phyloP scores from a whole-genome alignment of 768 basidiomycete species.

The Agaricus bisporus region DNA sequence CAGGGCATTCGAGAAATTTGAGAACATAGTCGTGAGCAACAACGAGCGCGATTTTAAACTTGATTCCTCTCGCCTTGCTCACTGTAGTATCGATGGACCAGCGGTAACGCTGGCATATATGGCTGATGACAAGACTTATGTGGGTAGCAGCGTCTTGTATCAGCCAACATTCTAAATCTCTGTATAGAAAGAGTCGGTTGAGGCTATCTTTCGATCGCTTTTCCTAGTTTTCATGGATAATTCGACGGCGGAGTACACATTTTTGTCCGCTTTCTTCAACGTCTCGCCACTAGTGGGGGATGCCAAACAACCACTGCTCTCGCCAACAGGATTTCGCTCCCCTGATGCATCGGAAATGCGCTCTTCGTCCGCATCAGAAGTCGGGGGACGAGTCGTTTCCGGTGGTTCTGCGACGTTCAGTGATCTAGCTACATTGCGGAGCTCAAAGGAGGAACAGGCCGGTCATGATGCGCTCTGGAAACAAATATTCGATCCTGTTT shows the following conservation, averaged over 20 bases:
- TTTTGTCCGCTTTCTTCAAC: constrained; percentile 80
- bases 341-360: constrained; percentile 37
- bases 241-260: constrained; percentile 86
- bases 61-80: constrained; percentile 52
- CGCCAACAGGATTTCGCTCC: constrained; percentile 34
- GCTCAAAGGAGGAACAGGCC: constrained; percentile 54
- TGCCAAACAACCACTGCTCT: constrained; percentile 25
- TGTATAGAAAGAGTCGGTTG: constrained; percentile 66
- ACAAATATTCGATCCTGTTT: constrained; percentile 84
- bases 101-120: constrained; percentile 78
- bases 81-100: constrained; percentile 75
- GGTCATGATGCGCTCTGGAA: constrained; percentile 75
- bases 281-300: constrained; percentile 29
- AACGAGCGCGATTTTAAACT: constrained; percentile 35
- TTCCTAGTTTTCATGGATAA: constrained; percentile 93
- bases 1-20: constrained; percentile 64
- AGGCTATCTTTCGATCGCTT: constrained; percentile 80
- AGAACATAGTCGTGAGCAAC: constrained; percentile 46
- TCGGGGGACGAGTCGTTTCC: constrained; percentile 28
- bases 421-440: constrained; percentile 28
- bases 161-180: constrained; percentile 18
- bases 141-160: constrained; percentile 32
- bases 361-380: constrained; percentile 48
- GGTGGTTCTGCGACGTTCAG: constrained; percentile 28
- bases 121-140: constrained; percentile 85